Percentiles rank a stretch among this genome's conserved stretches.
Evolutionary conservation across 2,329 filamentous ascomycete species (phyloP).

Genomic region (Cordyceps militaris): DNA sequence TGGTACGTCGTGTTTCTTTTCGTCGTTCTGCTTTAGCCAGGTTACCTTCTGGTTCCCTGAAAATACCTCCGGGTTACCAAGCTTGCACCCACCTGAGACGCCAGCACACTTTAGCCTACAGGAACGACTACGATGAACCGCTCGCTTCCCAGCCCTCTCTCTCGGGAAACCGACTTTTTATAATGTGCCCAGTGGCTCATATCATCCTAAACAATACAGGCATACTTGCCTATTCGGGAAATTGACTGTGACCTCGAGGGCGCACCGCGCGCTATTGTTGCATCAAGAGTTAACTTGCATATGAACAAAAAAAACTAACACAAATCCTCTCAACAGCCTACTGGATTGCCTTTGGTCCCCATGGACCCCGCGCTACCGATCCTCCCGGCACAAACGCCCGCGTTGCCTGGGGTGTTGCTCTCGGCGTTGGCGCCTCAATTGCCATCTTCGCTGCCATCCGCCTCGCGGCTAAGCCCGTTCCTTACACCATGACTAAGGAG

Average conservation of each 20-base stretch:
- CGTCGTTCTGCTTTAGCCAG: slow-evolving; percentile 8
- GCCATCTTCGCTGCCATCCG: slow-evolving; percentile 68
- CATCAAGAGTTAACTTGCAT: slow-evolving; percentile 7
- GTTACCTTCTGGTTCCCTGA: slow-evolving; percentile 16
- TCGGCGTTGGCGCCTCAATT: slow-evolving; percentile 60
- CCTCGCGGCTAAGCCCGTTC: slow-evolving; percentile 62
- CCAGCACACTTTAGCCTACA: slow-evolving; percentile 15
- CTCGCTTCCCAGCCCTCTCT: neutral
- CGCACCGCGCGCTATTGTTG: slow-evolving; percentile 3
- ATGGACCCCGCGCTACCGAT: slow-evolving; percentile 78
- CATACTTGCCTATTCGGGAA: slow-evolving; percentile 9
- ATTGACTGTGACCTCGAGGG: neutral
- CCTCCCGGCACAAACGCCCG: slow-evolving; percentile 81
- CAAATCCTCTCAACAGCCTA: slow-evolving; percentile 62
- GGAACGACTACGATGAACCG: slow-evolving; percentile 10
- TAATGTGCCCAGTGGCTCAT: slow-evolving; percentile 6
- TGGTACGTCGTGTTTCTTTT: slow-evolving; percentile 52
- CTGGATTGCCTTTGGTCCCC: slow-evolving; percentile 96
- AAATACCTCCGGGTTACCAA: slow-evolving; percentile 30
- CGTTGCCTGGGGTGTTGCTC: slow-evolving; percentile 64
- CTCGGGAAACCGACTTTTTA: no score
- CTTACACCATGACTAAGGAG: slow-evolving; percentile 90
- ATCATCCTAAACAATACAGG: neutral
- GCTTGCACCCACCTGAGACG: slow-evolving; percentile 4
- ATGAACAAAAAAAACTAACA: slow-evolving; percentile 28